Evolutionary conservation across 371 early-diverging fungal species (phyloP).

Genomic region (Lichtheimia corymbifera): DNA sequence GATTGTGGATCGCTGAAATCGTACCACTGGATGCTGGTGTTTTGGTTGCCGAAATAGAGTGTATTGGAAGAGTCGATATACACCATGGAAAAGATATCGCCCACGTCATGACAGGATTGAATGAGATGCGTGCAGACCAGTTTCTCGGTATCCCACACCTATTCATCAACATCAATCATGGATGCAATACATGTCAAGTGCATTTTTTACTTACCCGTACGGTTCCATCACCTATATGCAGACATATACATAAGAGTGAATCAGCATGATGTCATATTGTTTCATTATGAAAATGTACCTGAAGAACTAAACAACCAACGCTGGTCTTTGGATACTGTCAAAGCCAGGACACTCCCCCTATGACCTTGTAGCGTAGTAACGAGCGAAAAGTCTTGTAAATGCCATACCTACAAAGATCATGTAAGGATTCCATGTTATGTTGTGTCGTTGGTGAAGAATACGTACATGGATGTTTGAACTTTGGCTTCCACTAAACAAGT

Average conservation of each 20-base stretch:
- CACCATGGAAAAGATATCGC: constrained; percentile 74
- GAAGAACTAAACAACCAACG: constrained; percentile 72
- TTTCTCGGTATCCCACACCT: constrained; percentile 72
- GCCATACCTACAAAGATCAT: constrained; percentile 63
- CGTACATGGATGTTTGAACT: constrained; percentile 61
- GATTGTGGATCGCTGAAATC: constrained; percentile 57
- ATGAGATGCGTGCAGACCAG: constrained; percentile 65
- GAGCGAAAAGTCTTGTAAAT: constrained; percentile 62
- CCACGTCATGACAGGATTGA: constrained; percentile 74
- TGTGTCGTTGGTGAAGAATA: background rate
- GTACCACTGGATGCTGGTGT: constrained; percentile 78
- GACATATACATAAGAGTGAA: background rate
- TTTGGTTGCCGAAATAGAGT: constrained; percentile 78
- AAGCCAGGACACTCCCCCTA: constrained; percentile 65
- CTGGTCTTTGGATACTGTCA: constrained; percentile 58
- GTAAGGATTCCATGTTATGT: no score
- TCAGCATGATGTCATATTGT: background rate
- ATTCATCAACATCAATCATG: background rate
- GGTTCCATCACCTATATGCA: constrained; percentile 61
- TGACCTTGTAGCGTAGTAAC: constrained; percentile 66
- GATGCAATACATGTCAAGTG: background rate
- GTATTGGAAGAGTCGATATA: constrained; percentile 54
- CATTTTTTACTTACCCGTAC: constrained; percentile 48
- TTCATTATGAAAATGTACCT: constrained; percentile 32
- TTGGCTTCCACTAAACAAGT: constrained; percentile 77